Conservation (phyloP, 1,284 basidiomycete species). For the Pisolithus thermaeus region DNA sequence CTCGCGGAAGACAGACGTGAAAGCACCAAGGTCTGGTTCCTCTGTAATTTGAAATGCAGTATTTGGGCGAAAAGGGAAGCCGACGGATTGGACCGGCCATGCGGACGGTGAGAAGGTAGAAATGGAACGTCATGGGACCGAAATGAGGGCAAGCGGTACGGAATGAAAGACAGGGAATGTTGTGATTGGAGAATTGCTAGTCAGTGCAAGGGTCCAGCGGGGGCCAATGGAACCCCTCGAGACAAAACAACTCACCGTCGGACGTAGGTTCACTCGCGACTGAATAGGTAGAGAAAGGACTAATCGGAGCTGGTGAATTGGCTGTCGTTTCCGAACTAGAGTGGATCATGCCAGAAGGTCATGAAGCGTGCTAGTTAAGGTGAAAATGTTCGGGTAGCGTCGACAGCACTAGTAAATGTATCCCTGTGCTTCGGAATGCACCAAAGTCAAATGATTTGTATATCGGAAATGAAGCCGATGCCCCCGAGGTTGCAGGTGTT, state of each 20-base stretch:
- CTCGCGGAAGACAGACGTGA: slow-evolving; percentile 65
- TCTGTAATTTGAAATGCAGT: slow-evolving; percentile 33
- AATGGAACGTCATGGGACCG: not conserved
- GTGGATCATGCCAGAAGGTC: slow-evolving; percentile 5
- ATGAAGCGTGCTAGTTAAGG: slow-evolving; percentile 1
- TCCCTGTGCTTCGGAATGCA: not conserved
- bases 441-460: not conserved
- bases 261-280: slow-evolving; percentile 57
- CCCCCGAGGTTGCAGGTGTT: not conserved
- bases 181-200: not conserved
- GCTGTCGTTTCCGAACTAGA: slow-evolving; percentile 15
- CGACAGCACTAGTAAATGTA: not conserved
- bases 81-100: slow-evolving; percentile 7
- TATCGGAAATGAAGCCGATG: slow-evolving; percentile 2
- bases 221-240: not conserved
- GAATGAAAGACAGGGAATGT: not conserved
- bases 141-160: not conserved
- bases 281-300: slow-evolving; percentile 29
- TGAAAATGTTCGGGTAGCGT: not conserved
- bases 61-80: slow-evolving; percentile 2
- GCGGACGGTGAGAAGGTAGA: slow-evolving; percentile 1
- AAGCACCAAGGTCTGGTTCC: slow-evolving; percentile 71
- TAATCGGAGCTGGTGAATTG: slow-evolving; percentile 20
- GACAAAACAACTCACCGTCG: slow-evolving; percentile 42
- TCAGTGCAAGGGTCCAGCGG: not conserved